Percentiles rank a stretch among this genome's conserved stretches.
These are phyloP conservation scores for Fusarium luffae DNA, from an alignment of 2,329 filamentous ascomycete genomes.

Conservation along the genomic window DNA sequence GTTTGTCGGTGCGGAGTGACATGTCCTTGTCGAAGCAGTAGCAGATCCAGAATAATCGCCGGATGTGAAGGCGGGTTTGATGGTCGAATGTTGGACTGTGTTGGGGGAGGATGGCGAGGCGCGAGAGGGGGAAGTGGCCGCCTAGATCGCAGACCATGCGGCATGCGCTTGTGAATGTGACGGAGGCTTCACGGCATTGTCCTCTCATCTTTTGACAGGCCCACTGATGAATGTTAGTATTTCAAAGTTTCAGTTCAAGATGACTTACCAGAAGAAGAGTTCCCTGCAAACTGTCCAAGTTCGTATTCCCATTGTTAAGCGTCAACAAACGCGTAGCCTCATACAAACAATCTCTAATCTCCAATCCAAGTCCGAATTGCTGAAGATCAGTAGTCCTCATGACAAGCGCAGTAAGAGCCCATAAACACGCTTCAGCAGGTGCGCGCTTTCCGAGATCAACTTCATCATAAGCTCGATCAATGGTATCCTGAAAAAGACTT, in stretches of 20 bases:
- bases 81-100: slow-evolving; percentile 25
- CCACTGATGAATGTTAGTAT: background rate
- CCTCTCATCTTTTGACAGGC: slow-evolving; percentile 21
- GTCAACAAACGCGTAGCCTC: slow-evolving; percentile 13
- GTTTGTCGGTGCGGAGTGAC: slow-evolving; percentile 11
- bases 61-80: slow-evolving; percentile 4
- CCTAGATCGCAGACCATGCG: slow-evolving; percentile 33
- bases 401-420: slow-evolving; percentile 23
- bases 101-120: slow-evolving; percentile 16
- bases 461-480: slow-evolving; percentile 13
- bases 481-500: slow-evolving; percentile 17
- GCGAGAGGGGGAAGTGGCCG: slow-evolving; percentile 16
- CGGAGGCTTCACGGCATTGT: slow-evolving; percentile 17
- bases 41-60: slow-evolving; percentile 24
- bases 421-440: slow-evolving; percentile 23
- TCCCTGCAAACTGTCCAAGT: slow-evolving; percentile 18
- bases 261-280: slow-evolving; percentile 26
- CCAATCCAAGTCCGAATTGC: background rate
- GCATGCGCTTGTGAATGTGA: slow-evolving; percentile 21
- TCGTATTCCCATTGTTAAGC: slow-evolving; percentile 15
- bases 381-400: slow-evolving; percentile 9
- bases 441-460: background rate
- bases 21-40: slow-evolving; percentile 26
- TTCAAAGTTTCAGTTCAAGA: too few relatives aligned
- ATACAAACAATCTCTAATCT: slow-evolving; percentile 7